Evolutionary conservation across 202 grass and related monocot species (phyloP), one percentile per base, ranked within the genome.

Genomic region (Panicum virgatum): DNA sequence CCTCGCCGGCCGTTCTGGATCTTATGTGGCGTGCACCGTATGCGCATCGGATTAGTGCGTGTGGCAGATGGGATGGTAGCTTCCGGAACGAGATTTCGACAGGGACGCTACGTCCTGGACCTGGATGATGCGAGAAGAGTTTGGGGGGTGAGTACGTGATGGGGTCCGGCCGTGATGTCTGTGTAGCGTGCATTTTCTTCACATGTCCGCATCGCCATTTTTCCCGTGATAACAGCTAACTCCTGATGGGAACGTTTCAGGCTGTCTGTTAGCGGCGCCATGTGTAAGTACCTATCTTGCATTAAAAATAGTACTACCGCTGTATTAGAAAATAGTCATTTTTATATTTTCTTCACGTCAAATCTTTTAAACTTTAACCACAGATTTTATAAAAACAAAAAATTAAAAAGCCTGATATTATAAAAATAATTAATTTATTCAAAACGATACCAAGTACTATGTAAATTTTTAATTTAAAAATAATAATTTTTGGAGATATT

Each of bases 191-290:
- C 6, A 76, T 56, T 53, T 75, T 20, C 23, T 10, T 23, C 32
- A 40, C 69, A n/a, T 9, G 46, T 75, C 80, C 3, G 16, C 1
- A 19, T 83, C 80, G 23, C 15, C 45, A 14, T 74, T 83, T 53
- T 27, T 14, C 22, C 16, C n/a, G 13, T 53, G 58, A 52, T 42
- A 52, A 19, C 29, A 65, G 9, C 43, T 26, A n/a, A 5, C 13
- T 39, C 5, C 5, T 19, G 44, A 65, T 30, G n/a, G 32, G 57
- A 63, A 63, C 69, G 25, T 32, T 20, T 68, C 22, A 6, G 46
- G 62, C 0, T 26, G 44, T 65, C 30, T 9, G 18, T n/a, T n/a
- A n/a, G n/a, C n/a, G n/a, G n/a, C n/a, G 4, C 3, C 9, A 38
- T 66, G 48, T 53, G 7, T 32, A 20, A 46, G 23, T 29, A 25